Conservation (phyloP, 2,329 filamentous ascomycete genomes). For the Trichocomaceae sp. region DNA sequence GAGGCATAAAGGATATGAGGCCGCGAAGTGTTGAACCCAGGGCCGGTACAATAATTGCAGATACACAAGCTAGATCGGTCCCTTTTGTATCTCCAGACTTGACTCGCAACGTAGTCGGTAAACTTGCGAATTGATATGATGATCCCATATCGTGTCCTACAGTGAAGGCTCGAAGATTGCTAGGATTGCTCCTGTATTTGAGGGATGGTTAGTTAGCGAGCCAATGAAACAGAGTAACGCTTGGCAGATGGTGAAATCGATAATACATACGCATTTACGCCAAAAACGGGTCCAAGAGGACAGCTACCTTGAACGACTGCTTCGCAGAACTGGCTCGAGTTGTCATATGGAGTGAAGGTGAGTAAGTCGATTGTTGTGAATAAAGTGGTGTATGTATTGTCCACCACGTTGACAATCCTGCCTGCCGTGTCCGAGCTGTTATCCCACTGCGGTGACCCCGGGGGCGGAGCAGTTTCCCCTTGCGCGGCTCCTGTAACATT, state of each 20-base stretch:
- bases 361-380: conserved; percentile 66
- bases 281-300: conserved; percentile 69
- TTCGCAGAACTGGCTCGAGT: conserved; percentile 60
- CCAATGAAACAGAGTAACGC: conserved; percentile 7
- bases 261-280: conserved; percentile 45
- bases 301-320: conserved; percentile 56
- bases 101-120: conserved; percentile 66
- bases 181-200: conserved; percentile 40
- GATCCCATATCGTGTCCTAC: conserved; percentile 68
- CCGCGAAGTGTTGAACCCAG: conserved; percentile 63
- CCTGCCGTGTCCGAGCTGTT: conserved; percentile 58
- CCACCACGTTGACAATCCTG: conserved; percentile 66
- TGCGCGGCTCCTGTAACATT: conserved; percentile 74
- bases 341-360: conserved; percentile 63
- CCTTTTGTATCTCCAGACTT: conserved; percentile 62
- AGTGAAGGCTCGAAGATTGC: conserved; percentile 62
- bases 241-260: neutral
- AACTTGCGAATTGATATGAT: conserved; percentile 79
- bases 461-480: conserved; percentile 52
- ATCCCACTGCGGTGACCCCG: conserved; percentile 55
- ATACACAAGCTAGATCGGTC: conserved; percentile 69
- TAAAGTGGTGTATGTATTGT: conserved; percentile 60
- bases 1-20: conserved; percentile 67
- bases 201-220: neutral
- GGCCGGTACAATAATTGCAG: conserved; percentile 75